Evolutionary conservation across 495 filamentous ascomycete species (phyloP), one percentile per base, ranked within the genome.

Genomic region (Trichoderma virens): DNA sequence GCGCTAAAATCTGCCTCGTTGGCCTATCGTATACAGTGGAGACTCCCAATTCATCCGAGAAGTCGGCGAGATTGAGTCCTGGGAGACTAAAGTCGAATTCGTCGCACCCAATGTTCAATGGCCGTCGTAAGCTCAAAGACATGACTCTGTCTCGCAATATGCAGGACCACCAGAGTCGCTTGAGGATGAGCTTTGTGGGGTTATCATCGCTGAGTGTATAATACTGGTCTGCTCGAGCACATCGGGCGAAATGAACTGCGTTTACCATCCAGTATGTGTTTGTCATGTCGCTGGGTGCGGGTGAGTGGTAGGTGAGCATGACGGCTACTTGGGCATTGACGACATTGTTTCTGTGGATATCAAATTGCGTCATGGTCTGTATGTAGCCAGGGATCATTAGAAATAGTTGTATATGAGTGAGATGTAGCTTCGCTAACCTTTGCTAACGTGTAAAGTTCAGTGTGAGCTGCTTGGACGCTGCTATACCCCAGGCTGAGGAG

Each of bases 201-300:
- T 56, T 30, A n/a, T 14, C 27, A 28, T 56, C 51, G 23, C 13
- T 27, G 13, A 56, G 51, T 14, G 51, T 56, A 27, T 56, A 5
- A 18, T 56, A 56, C 51, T 56, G 51, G 27, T 56, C 51, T 18
- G 51, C 51, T 14, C 23, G 51, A 13, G 51, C 51, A 25, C 51
- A 56, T 14, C 51, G 51, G 2, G 51, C 51, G 25, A 28, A 56
- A n/a, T 56, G 51, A 25, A 56, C 25, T 13, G 51, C 51, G 51
- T 30, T 56, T 11, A 56, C 51, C 51, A 56, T 27, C 51, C 51
- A 56, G 51, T 56, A 56, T 27, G 51, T 56, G 51, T 56, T 56
- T 56, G 51, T 56, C 6, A 25, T 56, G 20, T 56, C 51, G 25
- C 51, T 56, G 0, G 51, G 23, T 27, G 51, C 25, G 25, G 51